These are phyloP conservation scores for Phytophthora pisi DNA, from an alignment of 352 stramenopile species.

Conservation along the genomic window DNA sequence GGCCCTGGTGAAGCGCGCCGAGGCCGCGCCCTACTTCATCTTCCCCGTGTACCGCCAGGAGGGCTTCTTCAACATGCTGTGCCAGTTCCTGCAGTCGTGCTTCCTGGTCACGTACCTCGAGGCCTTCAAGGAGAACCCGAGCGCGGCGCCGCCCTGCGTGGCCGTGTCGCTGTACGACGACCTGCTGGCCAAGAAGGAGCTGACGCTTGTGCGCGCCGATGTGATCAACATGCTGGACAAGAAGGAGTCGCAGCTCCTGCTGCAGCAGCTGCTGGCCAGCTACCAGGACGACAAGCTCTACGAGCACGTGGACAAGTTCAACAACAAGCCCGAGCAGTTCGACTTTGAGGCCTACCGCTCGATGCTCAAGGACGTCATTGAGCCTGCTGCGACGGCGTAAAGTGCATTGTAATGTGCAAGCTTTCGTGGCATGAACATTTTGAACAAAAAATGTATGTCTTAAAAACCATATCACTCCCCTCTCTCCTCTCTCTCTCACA, in stretches of 20 bases:
- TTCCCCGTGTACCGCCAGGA: slow-evolving; percentile 86
- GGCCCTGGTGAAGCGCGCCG: slow-evolving; percentile 53
- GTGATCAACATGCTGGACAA: slow-evolving; percentile 90
- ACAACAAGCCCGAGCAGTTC: slow-evolving; percentile 83
- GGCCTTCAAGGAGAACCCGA: slow-evolving; percentile 87
- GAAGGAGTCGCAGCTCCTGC: slow-evolving; percentile 69
- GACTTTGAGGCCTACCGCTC: slow-evolving; percentile 83
- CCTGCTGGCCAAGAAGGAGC: slow-evolving; percentile 72
- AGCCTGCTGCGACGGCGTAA: slow-evolving; percentile 8
- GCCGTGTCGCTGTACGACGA: slow-evolving; percentile 85
- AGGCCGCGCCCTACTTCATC: slow-evolving; percentile 73
- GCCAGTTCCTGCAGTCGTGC: slow-evolving; percentile 90
- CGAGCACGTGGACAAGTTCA: slow-evolving; percentile 85
- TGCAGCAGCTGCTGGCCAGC: slow-evolving; percentile 65
- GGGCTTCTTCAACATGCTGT: slow-evolving; percentile 90
- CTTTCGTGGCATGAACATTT: neutral
- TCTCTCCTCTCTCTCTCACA: slow-evolving; percentile 11
- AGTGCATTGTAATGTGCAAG: neutral
- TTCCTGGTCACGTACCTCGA: slow-evolving; percentile 89
- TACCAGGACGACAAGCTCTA: slow-evolving; percentile 78
- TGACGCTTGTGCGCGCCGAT: slow-evolving; percentile 76
- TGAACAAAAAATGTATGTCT: slow-evolving; percentile 39
- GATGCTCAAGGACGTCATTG: slow-evolving; percentile 39
- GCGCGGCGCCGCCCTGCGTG: slow-evolving; percentile 73
- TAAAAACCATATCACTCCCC: slow-evolving; percentile 36